Conservation (phyloP, 2,329 filamentous ascomycete species). For the Penicillium sp. region DNA sequence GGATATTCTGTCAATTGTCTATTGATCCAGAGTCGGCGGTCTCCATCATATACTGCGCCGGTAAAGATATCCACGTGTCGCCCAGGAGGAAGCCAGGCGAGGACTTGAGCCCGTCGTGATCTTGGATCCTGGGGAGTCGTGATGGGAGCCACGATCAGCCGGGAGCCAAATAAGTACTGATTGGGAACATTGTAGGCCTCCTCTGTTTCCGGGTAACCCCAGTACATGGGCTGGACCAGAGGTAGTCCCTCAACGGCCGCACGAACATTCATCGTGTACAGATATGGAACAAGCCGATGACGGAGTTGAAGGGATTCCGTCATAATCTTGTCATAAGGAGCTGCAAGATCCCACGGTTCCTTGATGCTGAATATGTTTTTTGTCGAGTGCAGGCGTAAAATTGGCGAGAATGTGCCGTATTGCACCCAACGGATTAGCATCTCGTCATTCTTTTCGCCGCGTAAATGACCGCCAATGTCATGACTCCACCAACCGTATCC, state of each 20-base stretch:
- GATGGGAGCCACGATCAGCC: slow-evolving; percentile 58
- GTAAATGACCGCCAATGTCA: slow-evolving; percentile 65
- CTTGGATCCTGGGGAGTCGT: slow-evolving; percentile 50
- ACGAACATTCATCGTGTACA: slow-evolving; percentile 58
- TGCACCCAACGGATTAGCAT: slow-evolving; percentile 60
- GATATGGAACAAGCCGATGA: slow-evolving; percentile 60
- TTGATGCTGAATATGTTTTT: slow-evolving; percentile 59
- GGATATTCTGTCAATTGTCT: slow-evolving; percentile 53
- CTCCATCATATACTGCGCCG: slow-evolving; percentile 58
- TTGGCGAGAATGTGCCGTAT: slow-evolving; percentile 60
- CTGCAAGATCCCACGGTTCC: slow-evolving; percentile 60
- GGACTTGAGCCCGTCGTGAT: slow-evolving; percentile 50
- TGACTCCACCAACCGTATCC: slow-evolving; percentile 69
- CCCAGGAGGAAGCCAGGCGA: slow-evolving; percentile 57
- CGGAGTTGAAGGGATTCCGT: slow-evolving; percentile 53
- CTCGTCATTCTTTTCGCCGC: slow-evolving; percentile 58
- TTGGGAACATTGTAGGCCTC: slow-evolving; percentile 59
- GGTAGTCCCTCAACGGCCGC: slow-evolving; percentile 50
- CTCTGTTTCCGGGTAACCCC: slow-evolving; percentile 54
- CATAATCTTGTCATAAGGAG: slow-evolving; percentile 49
- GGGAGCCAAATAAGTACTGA: slow-evolving; percentile 59
- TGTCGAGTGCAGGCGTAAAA: slow-evolving; percentile 61
- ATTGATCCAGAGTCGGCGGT: slow-evolving; percentile 53
- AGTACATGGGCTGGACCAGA: slow-evolving; percentile 63
- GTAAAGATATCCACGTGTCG: slow-evolving; percentile 60